A percentile compares a stretch with the other conserved stretches of the same genome.
Conservation (phyloP, 1,284 basidiomycete species). For the Salmacisia buchloeana region DNA sequence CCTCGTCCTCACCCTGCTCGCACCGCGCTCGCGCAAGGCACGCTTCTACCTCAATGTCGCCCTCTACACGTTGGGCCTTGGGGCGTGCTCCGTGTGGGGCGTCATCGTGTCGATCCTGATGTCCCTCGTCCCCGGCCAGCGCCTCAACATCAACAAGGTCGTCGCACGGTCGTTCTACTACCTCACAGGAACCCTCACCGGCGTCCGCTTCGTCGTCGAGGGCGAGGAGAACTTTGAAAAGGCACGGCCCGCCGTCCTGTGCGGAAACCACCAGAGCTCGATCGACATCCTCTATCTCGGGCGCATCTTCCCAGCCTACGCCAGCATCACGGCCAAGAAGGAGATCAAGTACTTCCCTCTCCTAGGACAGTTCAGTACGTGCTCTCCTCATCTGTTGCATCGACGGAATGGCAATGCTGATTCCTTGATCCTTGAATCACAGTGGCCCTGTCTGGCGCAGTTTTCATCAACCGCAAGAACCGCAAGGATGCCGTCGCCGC, state of each 20-base stretch:
- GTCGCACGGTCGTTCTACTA: slow-evolving; percentile 80
- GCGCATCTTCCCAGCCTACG: slow-evolving; percentile 73
- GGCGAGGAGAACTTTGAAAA: slow-evolving; percentile 70
- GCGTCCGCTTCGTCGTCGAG: slow-evolving; percentile 71
- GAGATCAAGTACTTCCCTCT: slow-evolving; percentile 78
- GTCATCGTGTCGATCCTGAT: slow-evolving; percentile 68
- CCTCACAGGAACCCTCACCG: slow-evolving; percentile 64
- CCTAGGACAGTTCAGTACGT: slow-evolving; percentile 72
- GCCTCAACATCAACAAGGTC: slow-evolving; percentile 77
- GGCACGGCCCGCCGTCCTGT: slow-evolving; percentile 66
- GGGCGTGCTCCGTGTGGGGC: slow-evolving; percentile 70
- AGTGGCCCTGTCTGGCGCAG: slow-evolving; percentile 78
- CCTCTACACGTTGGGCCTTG: slow-evolving; percentile 70
- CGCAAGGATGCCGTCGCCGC: slow-evolving; percentile 67
- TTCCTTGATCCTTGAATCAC: background rate
- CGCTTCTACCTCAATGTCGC: slow-evolving; percentile 41
- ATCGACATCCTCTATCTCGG: slow-evolving; percentile 61
- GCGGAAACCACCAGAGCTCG: slow-evolving; percentile 77
- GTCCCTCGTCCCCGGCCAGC: slow-evolving; percentile 63
- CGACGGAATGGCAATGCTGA: background rate
- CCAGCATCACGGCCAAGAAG: slow-evolving; percentile 89
- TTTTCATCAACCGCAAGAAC: slow-evolving; percentile 88
- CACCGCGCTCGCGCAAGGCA: slow-evolving; percentile 33
- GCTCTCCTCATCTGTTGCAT: background rate
- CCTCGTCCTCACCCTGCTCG: slow-evolving; percentile 33